A percentile compares a stretch with the other conserved stretches of the same genome.
phyloP scores from a whole-genome alignment of 306 rosid species.

The Ochetophila trinervis region DNA sequence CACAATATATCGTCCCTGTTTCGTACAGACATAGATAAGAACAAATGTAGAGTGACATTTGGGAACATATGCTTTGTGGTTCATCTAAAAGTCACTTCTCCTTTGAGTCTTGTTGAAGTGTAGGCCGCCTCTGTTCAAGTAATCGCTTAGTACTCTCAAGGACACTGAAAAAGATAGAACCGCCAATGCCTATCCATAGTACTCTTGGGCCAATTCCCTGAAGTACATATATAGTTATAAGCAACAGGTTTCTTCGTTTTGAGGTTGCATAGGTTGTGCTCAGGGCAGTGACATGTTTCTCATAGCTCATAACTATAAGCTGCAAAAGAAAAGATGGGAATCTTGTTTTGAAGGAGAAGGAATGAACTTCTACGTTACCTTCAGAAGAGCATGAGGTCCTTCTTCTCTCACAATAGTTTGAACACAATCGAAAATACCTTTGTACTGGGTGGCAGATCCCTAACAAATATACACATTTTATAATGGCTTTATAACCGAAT shows the following conservation, averaged over 20 bases:
- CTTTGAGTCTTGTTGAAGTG: conserved; percentile 27
- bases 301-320: not conserved
- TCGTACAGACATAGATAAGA: no score
- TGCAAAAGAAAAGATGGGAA: not conserved
- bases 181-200: conserved; percentile 56
- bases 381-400: conserved; percentile 75
- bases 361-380: conserved; percentile 42
- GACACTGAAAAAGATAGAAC: conserved; percentile 48
- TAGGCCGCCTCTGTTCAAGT: conserved; percentile 40
- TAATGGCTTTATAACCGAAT: conserved; percentile 27
- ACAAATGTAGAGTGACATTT: no score
- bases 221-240: conserved; percentile 1
- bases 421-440: conserved; percentile 83
- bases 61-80: not conserved
- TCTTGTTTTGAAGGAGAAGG: not conserved
- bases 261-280: not conserved
- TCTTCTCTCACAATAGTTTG: conserved; percentile 88
- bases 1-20: no score
- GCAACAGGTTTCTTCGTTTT: not conserved
- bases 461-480: conserved; percentile 29
- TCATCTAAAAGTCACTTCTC: conserved; percentile 20
- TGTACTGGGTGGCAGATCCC: conserved; percentile 85
- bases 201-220: conserved; percentile 66
- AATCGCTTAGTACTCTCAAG: conserved; percentile 45
- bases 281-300: not conserved